A percentile compares a stretch with the other conserved stretches of the same genome.
Evolutionary conservation across 1,284 basidiomycete species (phyloP).

Genomic region (Mycocalia duriaeana): DNA sequence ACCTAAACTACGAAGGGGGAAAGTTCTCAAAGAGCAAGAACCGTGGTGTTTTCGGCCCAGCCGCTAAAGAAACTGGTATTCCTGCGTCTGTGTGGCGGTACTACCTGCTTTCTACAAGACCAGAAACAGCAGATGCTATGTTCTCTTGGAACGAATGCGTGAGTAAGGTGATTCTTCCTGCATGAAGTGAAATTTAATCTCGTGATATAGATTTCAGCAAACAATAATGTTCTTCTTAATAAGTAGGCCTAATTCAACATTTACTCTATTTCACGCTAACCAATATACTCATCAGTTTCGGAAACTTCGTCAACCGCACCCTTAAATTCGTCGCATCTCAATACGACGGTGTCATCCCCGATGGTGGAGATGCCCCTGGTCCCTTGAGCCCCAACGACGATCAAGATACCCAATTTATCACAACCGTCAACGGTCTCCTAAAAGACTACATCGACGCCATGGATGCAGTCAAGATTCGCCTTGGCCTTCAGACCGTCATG

Average conservation of each 20-base stretch:
- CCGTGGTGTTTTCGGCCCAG: conserved; percentile 95
- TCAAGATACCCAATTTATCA: conserved; percentile 74
- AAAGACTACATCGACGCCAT: conserved; percentile 83
- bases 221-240: conserved; percentile 92
- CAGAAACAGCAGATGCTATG: conserved; percentile 91
- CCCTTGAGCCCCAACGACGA: conserved; percentile 64
- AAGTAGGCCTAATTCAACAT: conserved; percentile 51
- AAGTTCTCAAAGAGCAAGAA: conserved; percentile 99
- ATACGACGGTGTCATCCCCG: conserved; percentile 79
- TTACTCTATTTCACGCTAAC: conserved; percentile 5
- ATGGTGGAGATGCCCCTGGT: conserved; percentile 66
- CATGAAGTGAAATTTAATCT: neutral
- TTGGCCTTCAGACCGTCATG: conserved; percentile 88
- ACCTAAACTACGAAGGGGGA: conserved; percentile 96
- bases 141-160: conserved; percentile 98
- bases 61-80: conserved; percentile 89
- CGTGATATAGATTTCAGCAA: conserved; percentile 69
- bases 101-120: conserved; percentile 89
- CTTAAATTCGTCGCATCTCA: conserved; percentile 91
- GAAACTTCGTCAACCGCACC: conserved; percentile 96
- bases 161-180: conserved; percentile 23
- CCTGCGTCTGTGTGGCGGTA: conserved; percentile 96
- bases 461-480: conserved; percentile 88
- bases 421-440: conserved; percentile 78
- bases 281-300: conserved; percentile 60